Evolutionary conservation across 73 alveolate species (phyloP).

Genomic region (Paramecium sexaurelia): DNA sequence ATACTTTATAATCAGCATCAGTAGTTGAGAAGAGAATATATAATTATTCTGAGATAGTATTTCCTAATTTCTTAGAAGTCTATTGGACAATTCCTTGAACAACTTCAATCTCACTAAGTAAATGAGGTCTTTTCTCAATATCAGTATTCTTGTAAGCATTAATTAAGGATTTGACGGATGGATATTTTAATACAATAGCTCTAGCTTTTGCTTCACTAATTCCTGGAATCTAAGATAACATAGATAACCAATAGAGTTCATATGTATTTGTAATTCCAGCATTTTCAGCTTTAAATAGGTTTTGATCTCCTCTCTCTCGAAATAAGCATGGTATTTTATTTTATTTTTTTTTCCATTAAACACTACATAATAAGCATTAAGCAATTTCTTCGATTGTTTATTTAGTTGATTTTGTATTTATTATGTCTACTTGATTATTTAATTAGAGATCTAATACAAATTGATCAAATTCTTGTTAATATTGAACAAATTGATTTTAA

Average conservation of each 20-base stretch:
- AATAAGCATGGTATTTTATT: neutral
- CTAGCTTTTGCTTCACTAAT: neutral
- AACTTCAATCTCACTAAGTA: neutral
- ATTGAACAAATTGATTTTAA: neutral
- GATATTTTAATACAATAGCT: too few species aligned
- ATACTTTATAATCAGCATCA: neutral
- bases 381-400: neutral
- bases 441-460: slow-evolving; percentile 24
- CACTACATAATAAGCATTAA: neutral
- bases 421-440: neutral
- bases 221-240: neutral
- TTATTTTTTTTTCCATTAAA: neutral
- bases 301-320: neutral
- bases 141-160: neutral
- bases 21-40: neutral
- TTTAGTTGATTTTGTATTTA: neutral
- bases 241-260: neutral
- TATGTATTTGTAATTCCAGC: neutral
- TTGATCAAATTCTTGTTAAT: neutral
- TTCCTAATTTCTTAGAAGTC: neutral
- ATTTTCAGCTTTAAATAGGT: too few species aligned
- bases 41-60: neutral
- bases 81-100: neutral
- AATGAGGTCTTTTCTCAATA: neutral
- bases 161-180: too few species aligned